Base-by-base conservation (phyloP, 306 rosid genomes). In the Cicer chorassanicum region DNA sequence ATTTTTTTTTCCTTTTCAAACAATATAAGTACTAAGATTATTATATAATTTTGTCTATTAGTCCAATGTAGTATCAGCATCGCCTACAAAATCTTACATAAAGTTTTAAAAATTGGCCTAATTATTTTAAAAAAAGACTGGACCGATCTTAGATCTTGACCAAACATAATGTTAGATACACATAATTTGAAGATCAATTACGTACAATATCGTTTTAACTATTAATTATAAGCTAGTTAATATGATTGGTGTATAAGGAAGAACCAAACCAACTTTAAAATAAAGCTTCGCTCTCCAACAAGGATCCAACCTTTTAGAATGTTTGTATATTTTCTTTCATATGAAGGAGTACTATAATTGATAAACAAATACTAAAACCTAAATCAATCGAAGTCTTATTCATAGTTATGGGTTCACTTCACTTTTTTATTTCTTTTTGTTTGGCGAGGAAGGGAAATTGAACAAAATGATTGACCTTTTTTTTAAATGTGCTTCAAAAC, bases 261-360 rank as follows among this genome's bases (percentile, higher is more conserved):
- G 70, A 73, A 73, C 7, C 40, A 56, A 59, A 8, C 18, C 19
- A 66, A 12, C 16, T 74, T 74, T 63, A 54, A 49, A 74, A 61
- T 45, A 10, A 16, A 65, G 9, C 38, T 6, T 15, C 2, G 46
- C 43, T 65, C 70, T 43, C 70, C 54, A 43, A 65, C 70, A 65
- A 65, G 70, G 70, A 65, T 19, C 54, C 70, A 65, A 65, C 39
- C 40, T 43, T 43, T 43, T 16, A 65, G 70, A 65, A 65, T 65
- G 70, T 41, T 65, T 65, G 70, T 65, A 65, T 12, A 65, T 64
- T 39, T 64, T 40, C 34, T 40, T 64, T 64, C 69, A 15, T 41
- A 64, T 15, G 50, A 41, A 64, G 49, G 69, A 40, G 50, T 65
- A 65, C 40, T 63, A 40, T 48, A 16, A 48, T 16, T 16, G 50